Evolutionary conservation across 306 rosid species (phyloP).

Genomic region (Mucuna pruriens): DNA sequence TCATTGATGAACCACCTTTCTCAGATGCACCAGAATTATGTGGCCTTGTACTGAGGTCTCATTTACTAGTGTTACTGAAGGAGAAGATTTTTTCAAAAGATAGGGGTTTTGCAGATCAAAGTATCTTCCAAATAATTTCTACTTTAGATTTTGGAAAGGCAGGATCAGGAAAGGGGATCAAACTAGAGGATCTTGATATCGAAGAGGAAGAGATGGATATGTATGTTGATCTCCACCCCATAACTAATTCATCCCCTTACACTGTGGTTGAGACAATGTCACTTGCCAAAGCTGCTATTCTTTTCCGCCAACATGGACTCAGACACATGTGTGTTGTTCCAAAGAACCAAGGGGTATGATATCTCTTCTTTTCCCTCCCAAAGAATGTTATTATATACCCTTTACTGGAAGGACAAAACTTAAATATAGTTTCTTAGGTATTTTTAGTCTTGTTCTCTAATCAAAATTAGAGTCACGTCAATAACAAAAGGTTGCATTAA

Average conservation of each 20-base stretch:
- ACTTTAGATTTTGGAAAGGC: slow-evolving; percentile 79
- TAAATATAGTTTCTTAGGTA: too few relatives aligned
- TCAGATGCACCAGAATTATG: slow-evolving; percentile 68
- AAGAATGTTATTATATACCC: not conserved
- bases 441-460: too few relatives aligned
- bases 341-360: slow-evolving; percentile 76
- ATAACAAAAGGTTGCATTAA: too few relatives aligned
- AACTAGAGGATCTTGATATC: slow-evolving; percentile 73
- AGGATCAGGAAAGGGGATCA: slow-evolving; percentile 84
- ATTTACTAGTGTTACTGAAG: slow-evolving; percentile 79
- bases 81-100: slow-evolving; percentile 62
- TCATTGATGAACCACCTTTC: slow-evolving; percentile 88
- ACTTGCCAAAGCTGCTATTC: slow-evolving; percentile 83
- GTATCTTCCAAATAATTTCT: slow-evolving; percentile 45
- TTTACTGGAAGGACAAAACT: too few relatives aligned
- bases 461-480: too few relatives aligned
- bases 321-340: slow-evolving; percentile 91
- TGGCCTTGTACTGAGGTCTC: slow-evolving; percentile 88
- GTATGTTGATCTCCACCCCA: slow-evolving; percentile 88
- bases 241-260: slow-evolving; percentile 78
- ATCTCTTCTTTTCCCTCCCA: not conserved
- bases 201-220: slow-evolving; percentile 78
- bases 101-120: slow-evolving; percentile 39
- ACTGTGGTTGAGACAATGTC: slow-evolving; percentile 93
- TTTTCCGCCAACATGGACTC: slow-evolving; percentile 79